Base-by-base conservation (phyloP, 768 basidiomycete genomes). In the Suillus decipiens region DNA sequence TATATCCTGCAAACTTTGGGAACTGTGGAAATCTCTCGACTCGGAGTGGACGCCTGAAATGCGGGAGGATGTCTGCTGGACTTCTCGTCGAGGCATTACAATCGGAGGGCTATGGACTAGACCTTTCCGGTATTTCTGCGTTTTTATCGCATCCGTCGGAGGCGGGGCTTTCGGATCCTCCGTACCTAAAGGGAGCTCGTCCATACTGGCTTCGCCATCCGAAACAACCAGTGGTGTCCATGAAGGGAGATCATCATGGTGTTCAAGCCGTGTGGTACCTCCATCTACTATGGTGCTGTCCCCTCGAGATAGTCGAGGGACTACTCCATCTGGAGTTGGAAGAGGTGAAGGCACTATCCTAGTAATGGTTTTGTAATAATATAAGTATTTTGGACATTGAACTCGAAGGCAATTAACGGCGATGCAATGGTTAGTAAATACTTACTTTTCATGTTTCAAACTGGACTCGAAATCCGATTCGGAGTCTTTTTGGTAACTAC, bases 191-290 rank as follows among this genome's bases (percentile, higher is more conserved):
- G 10, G 24, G 17, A 57, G 15, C 17, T 39, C 37, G 24, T 57
- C 37, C 24, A 28, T 24, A 28, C 55, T 17, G 17, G 24, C 37
- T 19, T 57, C 55, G 17, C 55, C 28, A 24, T 57, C 55, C 17
- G 37, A 57, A n/a, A 39, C 24, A 57, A 41, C 55, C 6, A 57
- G 24, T 28, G 55, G 24, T 57, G 55, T 57, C 55, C 55, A 57
- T 28, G 55, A 57, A 39, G 55, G 37, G 28, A 39, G 54, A 33
- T 22, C 12, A 33, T 22, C 12, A 55, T 8, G 53, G 6, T 36
- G 36, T 56, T 56, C 15, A 17, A 56, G 54, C 36, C 15, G 22
- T 6, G 11, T 17, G 10, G 9, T 17, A 2, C 10, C 37, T 28
- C 10, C 17, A 24, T 39, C 17, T 6, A 3, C 24, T 17, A 19